A percentile compares a stretch with the other conserved stretches of the same genome.
phyloP scores from a whole-genome alignment of 2,329 filamentous ascomycete species.

The Scedosporium apiospermum region DNA sequence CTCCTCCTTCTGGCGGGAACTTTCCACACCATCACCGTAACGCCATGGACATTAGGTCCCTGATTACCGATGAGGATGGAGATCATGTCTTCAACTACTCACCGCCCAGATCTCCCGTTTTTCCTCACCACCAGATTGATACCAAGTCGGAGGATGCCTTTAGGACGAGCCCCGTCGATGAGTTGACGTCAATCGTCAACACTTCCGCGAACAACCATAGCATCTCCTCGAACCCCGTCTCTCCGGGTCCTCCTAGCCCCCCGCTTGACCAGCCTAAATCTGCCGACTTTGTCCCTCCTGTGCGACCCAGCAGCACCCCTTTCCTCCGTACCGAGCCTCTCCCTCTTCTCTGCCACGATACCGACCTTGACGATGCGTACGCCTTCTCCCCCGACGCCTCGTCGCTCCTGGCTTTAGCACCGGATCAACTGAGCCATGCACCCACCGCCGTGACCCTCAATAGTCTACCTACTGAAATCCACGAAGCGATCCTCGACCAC shows the following conservation, averaged over 20 bases:
- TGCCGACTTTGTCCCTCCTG: conserved; percentile 37
- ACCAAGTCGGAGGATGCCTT: not conserved
- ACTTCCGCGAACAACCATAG: conserved; percentile 7
- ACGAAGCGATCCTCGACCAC: conserved; percentile 62
- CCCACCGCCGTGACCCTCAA: conserved; percentile 19
- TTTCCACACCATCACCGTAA: not conserved
- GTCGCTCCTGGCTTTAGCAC: not conserved
- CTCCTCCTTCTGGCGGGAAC: not conserved
- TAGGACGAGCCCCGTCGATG: conserved; percentile 17
- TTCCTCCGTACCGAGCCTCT: conserved; percentile 41
- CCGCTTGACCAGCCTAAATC: conserved; percentile 36
- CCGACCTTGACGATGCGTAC: not conserved
- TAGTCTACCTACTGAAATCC: conserved; percentile 58
- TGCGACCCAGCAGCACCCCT: conserved; percentile 50
- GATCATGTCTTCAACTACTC: conserved; percentile 2
- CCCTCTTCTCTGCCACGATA: not conserved
- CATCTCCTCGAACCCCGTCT: conserved; percentile 43
- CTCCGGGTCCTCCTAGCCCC: conserved; percentile 43
- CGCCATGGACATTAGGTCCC: conserved; percentile 3
- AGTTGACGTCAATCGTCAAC: conserved; percentile 23
- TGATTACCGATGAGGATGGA: conserved; percentile 3
- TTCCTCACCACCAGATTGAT: not conserved
- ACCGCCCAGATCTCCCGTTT: not conserved
- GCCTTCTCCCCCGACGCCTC: not conserved
- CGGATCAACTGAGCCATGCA: not conserved